Percentiles rank a stretch among this genome's conserved stretches.
phyloP scores from a whole-genome alignment of 2,329 filamentous ascomycete species.

The Epichloe uncinata region DNA sequence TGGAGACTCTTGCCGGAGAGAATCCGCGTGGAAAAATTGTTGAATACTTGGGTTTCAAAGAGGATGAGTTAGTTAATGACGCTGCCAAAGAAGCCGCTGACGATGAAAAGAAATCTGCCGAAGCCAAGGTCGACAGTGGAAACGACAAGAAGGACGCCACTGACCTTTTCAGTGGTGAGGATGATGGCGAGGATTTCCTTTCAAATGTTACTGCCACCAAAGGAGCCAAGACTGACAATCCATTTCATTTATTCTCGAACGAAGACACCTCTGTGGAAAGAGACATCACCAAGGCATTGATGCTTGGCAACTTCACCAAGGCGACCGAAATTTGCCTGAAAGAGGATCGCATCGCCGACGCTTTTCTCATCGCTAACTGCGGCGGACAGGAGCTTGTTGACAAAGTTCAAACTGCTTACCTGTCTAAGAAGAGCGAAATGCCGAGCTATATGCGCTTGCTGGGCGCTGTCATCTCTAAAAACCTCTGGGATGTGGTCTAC shows the following conservation, averaged over 20 bases:
- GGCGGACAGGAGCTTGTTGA: constrained; percentile 87
- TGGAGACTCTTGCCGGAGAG: constrained; percentile 73
- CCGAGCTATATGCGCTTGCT: constrained; percentile 89
- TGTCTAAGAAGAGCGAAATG: constrained; percentile 66
- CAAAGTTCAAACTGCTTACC: constrained; percentile 84
- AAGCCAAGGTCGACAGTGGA: constrained; percentile 19
- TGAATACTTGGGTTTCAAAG: constrained; percentile 78
- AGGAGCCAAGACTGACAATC: constrained; percentile 83
- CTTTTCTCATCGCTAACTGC: constrained; percentile 95
- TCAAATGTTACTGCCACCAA: constrained; percentile 76
- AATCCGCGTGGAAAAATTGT: constrained; percentile 79
- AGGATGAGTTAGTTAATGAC: constrained; percentile 40
- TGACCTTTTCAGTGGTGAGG: constrained; percentile 60
- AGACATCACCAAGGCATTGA: constrained; percentile 72
- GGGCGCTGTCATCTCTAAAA: constrained; percentile 86
- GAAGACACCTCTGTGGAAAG: constrained; percentile 76
- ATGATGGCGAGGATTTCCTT: constrained; percentile 71
- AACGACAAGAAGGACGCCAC: constrained; percentile 49
- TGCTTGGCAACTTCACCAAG: constrained; percentile 82
- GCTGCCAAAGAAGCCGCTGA: constrained; percentile 20
- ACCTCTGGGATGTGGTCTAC: constrained; percentile 95
- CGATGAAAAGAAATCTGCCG: constrained; percentile 14
- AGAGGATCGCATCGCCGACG: constrained; percentile 84
- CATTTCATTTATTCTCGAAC: constrained; percentile 79
- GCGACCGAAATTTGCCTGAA: constrained; percentile 81